Conservation (phyloP, 2,329 filamentous ascomycete genomes). For the Colletotrichum siamense region DNA sequence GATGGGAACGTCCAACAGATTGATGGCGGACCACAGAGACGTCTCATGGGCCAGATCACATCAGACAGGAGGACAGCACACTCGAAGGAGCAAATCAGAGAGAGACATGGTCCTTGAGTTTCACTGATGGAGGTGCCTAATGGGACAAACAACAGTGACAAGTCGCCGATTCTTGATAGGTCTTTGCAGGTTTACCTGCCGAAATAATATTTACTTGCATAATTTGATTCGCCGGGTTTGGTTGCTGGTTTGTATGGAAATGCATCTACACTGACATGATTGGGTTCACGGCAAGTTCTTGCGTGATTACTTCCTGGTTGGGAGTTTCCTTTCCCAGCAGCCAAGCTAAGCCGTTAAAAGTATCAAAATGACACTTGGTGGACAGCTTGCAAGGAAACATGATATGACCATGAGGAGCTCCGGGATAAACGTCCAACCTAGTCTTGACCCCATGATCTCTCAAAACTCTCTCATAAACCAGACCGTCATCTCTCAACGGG, state of each 20-base stretch:
- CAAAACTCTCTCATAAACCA: constrained; percentile 56
- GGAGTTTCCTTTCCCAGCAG: neutral
- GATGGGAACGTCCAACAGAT: neutral
- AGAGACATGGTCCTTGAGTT: fast-evolving
- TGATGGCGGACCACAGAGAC: neutral
- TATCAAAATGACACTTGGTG: neutral
- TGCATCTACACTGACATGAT: neutral
- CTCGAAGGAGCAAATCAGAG: neutral
- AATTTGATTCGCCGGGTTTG: fast-evolving
- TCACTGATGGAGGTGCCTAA: neutral
- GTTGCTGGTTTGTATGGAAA: neutral
- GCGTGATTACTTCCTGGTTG: neutral
- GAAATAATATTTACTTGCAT: neutral
- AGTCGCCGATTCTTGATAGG: neutral
- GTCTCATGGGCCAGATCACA: neutral
- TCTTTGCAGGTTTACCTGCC: neutral
- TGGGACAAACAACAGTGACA: neutral
- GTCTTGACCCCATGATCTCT: constrained; percentile 48
- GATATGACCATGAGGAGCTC: neutral
- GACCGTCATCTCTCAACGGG: constrained; percentile 53
- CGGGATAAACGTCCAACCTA: constrained; percentile 18
- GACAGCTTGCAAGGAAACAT: neutral
- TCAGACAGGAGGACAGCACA: neutral
- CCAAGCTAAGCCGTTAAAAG: neutral
- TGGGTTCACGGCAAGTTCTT: neutral